Base-by-base conservation (phyloP, 1,284 basidiomycete genomes). In the Puccinia coronata region DNA sequence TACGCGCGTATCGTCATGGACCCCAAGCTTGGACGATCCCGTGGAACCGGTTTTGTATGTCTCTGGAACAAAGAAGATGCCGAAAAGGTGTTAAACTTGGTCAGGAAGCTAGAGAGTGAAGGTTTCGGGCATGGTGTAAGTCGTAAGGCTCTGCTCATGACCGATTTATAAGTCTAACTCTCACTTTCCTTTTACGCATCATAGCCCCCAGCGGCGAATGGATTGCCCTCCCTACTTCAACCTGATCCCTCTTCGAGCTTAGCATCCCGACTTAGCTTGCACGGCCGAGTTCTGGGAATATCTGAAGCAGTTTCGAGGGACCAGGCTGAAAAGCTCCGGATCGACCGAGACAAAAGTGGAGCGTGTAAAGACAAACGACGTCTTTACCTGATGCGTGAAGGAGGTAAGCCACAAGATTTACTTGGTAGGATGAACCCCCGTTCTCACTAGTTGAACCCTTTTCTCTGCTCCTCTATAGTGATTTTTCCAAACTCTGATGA, bases 11-110 rank as follows among this genome's bases (percentile, higher is more conserved):
- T 99, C 80, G 93, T 96, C 0, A 89, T 96, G 87, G 97, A 99
- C 85, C 89, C 88, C 23, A 90, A 89, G 0, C 94, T 92, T 0
- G 93, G 92, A 25, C 91, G 95, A 70, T 94, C 95, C 43, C 90
- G 94, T 69, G 97, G 97, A 12, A 98, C 95, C 0, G 97, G 95
- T 0, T 99, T 99, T 86, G 95, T 93, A 0, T 98, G 95, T 86
- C 98, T 97, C 88, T 98, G 96, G 96, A 95, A 96, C 83, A 91
- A 90, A 82, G 92, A 92, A 82, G 92, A 96, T 83, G 96, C 96
- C 4, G 92, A 96, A 84, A 91, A 91, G 81, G 94, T 91, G 3
- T 89, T 98, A 47, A 89, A 91, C 74, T 93, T 95, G 85, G 93
- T 94, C 69, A 91, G 93, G 55, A 82, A 78, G 4, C 88, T 92